These are phyloP conservation scores for Glycine tomentella DNA, from an alignment of 306 rosid genomes.

Conservation along the genomic window DNA sequence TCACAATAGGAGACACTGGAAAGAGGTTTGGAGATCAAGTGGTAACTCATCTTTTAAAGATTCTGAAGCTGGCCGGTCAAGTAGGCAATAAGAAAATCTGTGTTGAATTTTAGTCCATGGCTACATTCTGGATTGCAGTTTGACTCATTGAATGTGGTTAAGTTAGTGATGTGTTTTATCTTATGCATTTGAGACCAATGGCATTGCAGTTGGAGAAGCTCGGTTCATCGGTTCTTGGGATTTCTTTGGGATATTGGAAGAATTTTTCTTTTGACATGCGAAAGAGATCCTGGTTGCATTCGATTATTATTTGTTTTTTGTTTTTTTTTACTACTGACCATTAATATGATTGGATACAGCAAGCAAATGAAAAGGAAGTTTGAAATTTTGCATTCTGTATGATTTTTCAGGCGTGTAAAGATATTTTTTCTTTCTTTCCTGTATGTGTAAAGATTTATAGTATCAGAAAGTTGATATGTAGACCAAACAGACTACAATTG, in stretches of 20 bases:
- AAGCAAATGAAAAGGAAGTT: constrained; percentile 14
- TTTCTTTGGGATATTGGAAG: neutral
- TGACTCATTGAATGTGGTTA: neutral
- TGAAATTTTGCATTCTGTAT: neutral
- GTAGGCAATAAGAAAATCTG: constrained; percentile 50
- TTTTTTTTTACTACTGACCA: constrained; percentile 4
- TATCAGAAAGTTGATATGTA: neutral
- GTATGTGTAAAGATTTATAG: constrained; percentile 21
- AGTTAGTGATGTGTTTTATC: constrained; percentile 9
- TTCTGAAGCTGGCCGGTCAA: constrained; percentile 60
- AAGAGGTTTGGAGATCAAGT: constrained; percentile 47
- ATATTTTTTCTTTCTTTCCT: too few species aligned
- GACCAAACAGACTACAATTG: constrained; percentile 32
- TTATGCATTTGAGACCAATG: constrained; percentile 5
- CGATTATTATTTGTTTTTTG: neutral
- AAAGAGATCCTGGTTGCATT: neutral
- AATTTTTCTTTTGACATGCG: neutral
- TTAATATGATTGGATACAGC: constrained; percentile 14
- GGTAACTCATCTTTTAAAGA: constrained; percentile 44
- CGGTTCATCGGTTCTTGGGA: neutral
- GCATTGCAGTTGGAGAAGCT: constrained; percentile 4
- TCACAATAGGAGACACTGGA: constrained; percentile 69
- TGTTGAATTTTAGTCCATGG: neutral
- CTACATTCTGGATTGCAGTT: constrained; percentile 20
- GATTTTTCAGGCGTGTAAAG: constrained; percentile 2